phyloP scores from a whole-genome alignment of 2,329 filamentous ascomycete genomes.

The Drechslerella stenobrocha region DNA sequence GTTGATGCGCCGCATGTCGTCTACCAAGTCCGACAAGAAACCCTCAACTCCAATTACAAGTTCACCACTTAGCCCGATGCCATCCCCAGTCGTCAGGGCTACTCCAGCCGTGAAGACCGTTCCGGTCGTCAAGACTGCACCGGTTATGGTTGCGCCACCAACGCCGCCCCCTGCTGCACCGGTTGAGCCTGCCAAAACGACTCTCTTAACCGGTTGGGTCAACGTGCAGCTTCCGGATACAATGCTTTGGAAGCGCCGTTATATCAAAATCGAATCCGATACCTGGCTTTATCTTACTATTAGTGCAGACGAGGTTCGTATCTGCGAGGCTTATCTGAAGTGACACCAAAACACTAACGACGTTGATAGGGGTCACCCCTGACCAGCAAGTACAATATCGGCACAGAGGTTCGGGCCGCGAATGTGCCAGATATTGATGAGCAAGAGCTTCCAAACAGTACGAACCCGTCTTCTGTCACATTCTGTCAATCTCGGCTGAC shows the following conservation, averaged over 20 bases:
- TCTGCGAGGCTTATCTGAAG: slow-evolving; percentile 11
- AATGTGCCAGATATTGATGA: slow-evolving; percentile 85
- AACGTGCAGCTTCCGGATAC: slow-evolving; percentile 98
- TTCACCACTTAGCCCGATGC: neutral
- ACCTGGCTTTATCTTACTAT: slow-evolving; percentile 81
- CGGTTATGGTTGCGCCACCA: slow-evolving; percentile 12
- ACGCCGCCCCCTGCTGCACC: slow-evolving; percentile 61
- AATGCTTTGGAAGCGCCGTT: slow-evolving; percentile 91
- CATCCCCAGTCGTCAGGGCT: slow-evolving; percentile 59
- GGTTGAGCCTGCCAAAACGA: slow-evolving; percentile 69
- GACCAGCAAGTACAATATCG: slow-evolving; percentile 78
- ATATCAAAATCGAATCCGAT: slow-evolving; percentile 78
- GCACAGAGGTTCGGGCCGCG: slow-evolving; percentile 74
- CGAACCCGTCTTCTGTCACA: slow-evolving; percentile 57
- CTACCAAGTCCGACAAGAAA: slow-evolving; percentile 24
- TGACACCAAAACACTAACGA: slow-evolving; percentile 50
- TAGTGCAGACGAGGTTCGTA: slow-evolving; percentile 64
- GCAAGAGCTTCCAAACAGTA: slow-evolving; percentile 89
- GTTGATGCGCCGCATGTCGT: slow-evolving; percentile 36
- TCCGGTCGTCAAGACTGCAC: slow-evolving; percentile 69
- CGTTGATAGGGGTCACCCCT: slow-evolving; percentile 61
- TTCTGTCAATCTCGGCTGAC: slow-evolving; percentile 58
- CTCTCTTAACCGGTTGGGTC: slow-evolving; percentile 58
- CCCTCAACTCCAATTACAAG: slow-evolving; percentile 9
- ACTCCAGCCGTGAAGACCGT: slow-evolving; percentile 68